Evolutionary conservation across 352 stramenopile genomes (phyloP).

Genomic region (Globisporangium takayamanum): DNA sequence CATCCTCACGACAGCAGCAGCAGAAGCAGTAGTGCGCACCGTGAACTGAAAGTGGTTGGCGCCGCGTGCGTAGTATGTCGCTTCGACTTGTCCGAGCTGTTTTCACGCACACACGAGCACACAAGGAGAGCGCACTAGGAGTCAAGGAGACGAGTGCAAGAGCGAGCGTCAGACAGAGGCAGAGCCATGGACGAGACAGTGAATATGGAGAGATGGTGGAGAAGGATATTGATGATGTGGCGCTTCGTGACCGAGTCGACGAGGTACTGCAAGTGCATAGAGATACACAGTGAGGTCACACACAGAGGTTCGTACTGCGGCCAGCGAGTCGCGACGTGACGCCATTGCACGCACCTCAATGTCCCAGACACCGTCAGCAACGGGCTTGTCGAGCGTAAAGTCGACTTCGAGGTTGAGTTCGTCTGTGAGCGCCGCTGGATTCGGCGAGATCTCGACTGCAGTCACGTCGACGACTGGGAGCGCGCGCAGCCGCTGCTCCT

Average conservation of each 20-base stretch:
- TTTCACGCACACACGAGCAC: slow-evolving; percentile 7
- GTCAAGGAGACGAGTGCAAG: slow-evolving; percentile 23
- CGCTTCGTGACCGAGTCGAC: slow-evolving; percentile 80
- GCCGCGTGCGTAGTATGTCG: slow-evolving; percentile 50
- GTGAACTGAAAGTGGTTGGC: slow-evolving; percentile 86
- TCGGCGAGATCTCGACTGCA: slow-evolving; percentile 78
- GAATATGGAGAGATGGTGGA: slow-evolving; percentile 2
- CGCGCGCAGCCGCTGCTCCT: slow-evolving; percentile 42
- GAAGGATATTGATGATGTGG: slow-evolving; percentile 86
- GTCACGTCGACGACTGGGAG: slow-evolving; percentile 56
- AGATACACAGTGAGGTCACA: background rate
- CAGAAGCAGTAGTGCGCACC: slow-evolving; percentile 26
- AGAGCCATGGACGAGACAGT: background rate
- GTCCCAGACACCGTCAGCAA: slow-evolving; percentile 64
- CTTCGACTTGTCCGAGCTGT: slow-evolving; percentile 71
- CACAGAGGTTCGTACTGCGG: background rate
- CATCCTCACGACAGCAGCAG: background rate
- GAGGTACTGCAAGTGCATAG: slow-evolving; percentile 44
- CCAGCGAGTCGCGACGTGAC: background rate
- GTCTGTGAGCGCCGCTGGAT: slow-evolving; percentile 64
- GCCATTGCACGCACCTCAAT: slow-evolving; percentile 42
- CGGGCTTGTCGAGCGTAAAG: slow-evolving; percentile 59
- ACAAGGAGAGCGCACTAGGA: background rate
- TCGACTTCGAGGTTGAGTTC: slow-evolving; percentile 80
- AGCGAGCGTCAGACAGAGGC: background rate